Percentiles rank a stretch among this genome's conserved stretches.
Conservation (phyloP, 2,329 filamentous ascomycete species). For the Aspergillus puulaauensis region DNA sequence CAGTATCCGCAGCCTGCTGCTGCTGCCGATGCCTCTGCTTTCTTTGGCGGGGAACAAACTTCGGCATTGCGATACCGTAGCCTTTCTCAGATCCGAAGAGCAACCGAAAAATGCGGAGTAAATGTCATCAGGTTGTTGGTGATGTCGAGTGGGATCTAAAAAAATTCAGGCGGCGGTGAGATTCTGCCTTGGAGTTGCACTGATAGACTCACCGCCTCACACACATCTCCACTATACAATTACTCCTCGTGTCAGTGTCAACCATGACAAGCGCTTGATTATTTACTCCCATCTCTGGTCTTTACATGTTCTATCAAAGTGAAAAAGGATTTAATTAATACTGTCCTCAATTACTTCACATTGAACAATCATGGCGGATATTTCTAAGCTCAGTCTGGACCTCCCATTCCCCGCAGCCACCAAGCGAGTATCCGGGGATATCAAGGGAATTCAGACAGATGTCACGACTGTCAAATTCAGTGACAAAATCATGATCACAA, state of each 20-base stretch:
- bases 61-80: constrained; percentile 36
- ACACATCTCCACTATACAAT: background rate
- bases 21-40: constrained; percentile 53
- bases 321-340: background rate
- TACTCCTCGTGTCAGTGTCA: background rate
- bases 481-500: constrained; percentile 87
- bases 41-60: constrained; percentile 56
- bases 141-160: constrained; percentile 3
- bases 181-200: constrained; percentile 26
- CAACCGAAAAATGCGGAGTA: constrained; percentile 6
- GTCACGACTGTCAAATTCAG: constrained; percentile 72
- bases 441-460: constrained; percentile 70
- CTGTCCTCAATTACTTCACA: background rate
- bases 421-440: constrained; percentile 57
- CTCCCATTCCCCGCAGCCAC: constrained; percentile 68
- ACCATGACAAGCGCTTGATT: background rate
- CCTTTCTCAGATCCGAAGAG: constrained; percentile 15
- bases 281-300: background rate
- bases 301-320: background rate
- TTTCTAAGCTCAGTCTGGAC: constrained; percentile 29
- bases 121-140: constrained; percentile 5
- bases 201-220: constrained; percentile 20
- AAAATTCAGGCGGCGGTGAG: constrained; percentile 22
- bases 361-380: constrained; percentile 24
- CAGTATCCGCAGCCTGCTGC: constrained; percentile 25